Base-by-base conservation (phyloP, 495 filamentous ascomycete species). In the Aspergillus olivimuriae region DNA sequence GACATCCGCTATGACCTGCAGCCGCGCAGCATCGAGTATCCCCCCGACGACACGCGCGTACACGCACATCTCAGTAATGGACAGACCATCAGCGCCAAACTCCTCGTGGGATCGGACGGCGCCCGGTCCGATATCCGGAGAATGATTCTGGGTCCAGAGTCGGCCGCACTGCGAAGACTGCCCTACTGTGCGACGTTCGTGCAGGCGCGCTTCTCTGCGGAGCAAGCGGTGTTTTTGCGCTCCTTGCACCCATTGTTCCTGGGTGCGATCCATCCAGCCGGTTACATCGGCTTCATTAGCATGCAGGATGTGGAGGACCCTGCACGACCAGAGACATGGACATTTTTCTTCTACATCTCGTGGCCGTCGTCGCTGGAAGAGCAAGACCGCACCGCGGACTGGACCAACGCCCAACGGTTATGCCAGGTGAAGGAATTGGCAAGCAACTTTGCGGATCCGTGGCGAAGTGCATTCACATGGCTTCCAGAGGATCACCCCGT, bases 91-190 rank as follows among this genome's bases (percentile, higher is more conserved):
- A 43, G 24, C 1, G 51, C 51, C 7, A 39, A 50, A 22, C 53
- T 65, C 1, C 46, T 75, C 2, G 42, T 78, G 15, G 74, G 72
- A 0, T 62, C 73, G 0, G 75, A 78, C 43, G 73, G 73, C 14
- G 60, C 73, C 11, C 57, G 61, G 9, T 72, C 68, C 15, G 54
- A 44, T 16, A 58, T 69, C 0, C 59, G 74, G 4, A 48, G 56
- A 24, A 34, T 63, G 6, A 48, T 77, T 0, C 53, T 77, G 10
- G 71, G 72, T 0, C 41, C 55, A 1, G 53, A 67, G 8, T 31
- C 33, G 0, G 66, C 44, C n/a, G 16, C 8, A 3, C 34, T 43
- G 19, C 47, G 41, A 14, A 44, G 37, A 24, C 52, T 68, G 7
- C 62, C 61, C 4, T 54, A 66, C 23, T 57, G 52, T 12, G 62